Evolutionary conservation across 805 yeast species (phyloP).

Genomic region (Kluyveromyces siamensis): DNA sequence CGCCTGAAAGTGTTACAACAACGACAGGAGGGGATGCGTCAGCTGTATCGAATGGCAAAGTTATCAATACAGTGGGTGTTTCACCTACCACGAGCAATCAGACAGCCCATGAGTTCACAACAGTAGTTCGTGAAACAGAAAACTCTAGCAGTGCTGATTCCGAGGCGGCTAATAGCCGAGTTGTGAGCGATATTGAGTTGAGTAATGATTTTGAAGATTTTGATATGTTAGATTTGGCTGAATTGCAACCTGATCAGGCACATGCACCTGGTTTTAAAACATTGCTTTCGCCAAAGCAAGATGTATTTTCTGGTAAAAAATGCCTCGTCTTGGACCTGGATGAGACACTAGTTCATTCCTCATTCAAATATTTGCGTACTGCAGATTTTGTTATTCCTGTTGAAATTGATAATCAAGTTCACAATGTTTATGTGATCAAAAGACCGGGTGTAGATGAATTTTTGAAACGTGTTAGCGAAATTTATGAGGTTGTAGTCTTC

Average conservation of each 20-base stretch:
- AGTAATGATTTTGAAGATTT: slow-evolving; percentile 23
- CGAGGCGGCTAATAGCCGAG: slow-evolving; percentile 13
- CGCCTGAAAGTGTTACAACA: slow-evolving; percentile 3
- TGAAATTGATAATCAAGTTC: slow-evolving; percentile 85
- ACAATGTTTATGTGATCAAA: slow-evolving; percentile 91
- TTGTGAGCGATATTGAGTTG: slow-evolving; percentile 18
- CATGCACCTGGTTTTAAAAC: slow-evolving; percentile 58
- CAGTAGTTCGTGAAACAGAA: slow-evolving; percentile 13
- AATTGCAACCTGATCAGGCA: slow-evolving; percentile 64
- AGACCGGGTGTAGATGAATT: slow-evolving; percentile 98
- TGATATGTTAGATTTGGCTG: slow-evolving; percentile 47
- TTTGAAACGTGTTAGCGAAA: slow-evolving; percentile 67
- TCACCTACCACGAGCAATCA: background rate
- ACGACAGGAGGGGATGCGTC: slow-evolving; percentile 5
- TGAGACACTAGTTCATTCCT: slow-evolving; percentile 93
- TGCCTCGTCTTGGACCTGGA: slow-evolving; percentile 88
- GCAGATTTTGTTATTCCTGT: slow-evolving; percentile 98
- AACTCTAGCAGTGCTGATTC: slow-evolving; percentile 12
- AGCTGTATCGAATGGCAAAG: background rate
- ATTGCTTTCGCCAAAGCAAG: slow-evolving; percentile 43
- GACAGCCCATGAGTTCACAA: slow-evolving; percentile 8
- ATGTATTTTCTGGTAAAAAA: slow-evolving; percentile 51
- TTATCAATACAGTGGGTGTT: background rate
- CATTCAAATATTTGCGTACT: slow-evolving; percentile 82
- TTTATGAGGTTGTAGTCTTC: slow-evolving; percentile 92